phyloP scores from a whole-genome alignment of 1,139 yeast species.

The Suhomyces kunorum region DNA sequence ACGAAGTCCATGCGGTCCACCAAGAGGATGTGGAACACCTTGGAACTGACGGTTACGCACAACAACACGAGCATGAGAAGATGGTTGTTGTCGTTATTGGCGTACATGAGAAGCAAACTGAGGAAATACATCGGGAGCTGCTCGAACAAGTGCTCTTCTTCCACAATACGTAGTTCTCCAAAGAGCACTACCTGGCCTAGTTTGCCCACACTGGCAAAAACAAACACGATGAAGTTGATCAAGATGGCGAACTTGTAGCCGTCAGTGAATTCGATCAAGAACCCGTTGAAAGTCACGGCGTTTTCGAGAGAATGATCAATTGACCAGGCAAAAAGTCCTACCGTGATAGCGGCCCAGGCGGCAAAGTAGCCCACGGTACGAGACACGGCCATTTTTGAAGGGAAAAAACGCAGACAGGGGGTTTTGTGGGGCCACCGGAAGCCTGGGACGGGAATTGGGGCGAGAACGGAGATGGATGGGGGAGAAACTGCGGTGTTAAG shows the following conservation, averaged over 20 bases:
- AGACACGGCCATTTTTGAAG: constrained; percentile 1
- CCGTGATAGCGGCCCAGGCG: constrained; percentile 30
- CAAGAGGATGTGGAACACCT: constrained; percentile 75
- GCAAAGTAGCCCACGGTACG: constrained; percentile 22
- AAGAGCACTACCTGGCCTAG: constrained; percentile 53
- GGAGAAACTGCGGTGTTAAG: background rate
- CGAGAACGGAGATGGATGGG: background rate
- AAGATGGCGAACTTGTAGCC: constrained; percentile 37
- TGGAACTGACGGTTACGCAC: constrained; percentile 52
- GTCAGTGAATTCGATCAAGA: constrained; percentile 36
- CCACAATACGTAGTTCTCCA: constrained; percentile 75
- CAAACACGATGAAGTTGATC: constrained; percentile 38
- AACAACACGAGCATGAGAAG: constrained; percentile 48
- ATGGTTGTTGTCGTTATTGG: constrained; percentile 58
- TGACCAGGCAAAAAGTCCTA: constrained; percentile 30
- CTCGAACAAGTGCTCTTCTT: constrained; percentile 56
- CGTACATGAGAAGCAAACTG: constrained; percentile 63
- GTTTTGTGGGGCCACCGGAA: no score
- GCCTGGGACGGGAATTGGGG: no score
- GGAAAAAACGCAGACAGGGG: no score
- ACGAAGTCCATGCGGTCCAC: constrained; percentile 62
- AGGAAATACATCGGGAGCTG: constrained; percentile 56
- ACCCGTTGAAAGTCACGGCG: constrained; percentile 31
- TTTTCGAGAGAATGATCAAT: constrained; percentile 27
- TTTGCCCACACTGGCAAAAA: constrained; percentile 36